Conservation (phyloP, 176 grass and related monocot genomes). For the Saccharum spontaneum region DNA sequence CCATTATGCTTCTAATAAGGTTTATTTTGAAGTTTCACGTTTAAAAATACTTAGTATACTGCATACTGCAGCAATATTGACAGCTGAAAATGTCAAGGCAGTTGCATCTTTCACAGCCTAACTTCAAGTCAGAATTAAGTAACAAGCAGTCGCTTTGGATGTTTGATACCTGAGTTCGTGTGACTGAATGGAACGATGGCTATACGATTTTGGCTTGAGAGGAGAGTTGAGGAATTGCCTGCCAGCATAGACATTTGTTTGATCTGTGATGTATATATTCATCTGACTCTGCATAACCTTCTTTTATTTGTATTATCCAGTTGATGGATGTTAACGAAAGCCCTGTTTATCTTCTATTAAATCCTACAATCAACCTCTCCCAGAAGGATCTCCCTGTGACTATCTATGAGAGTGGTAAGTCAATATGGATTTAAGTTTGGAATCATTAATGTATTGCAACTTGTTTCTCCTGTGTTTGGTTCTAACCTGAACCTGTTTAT, state of each 20-base stretch:
- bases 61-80: neutral
- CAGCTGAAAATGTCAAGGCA: neutral
- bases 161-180: neutral
- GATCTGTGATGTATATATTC: conserved; percentile 23
- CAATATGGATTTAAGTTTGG: conserved; percentile 6
- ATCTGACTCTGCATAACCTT: conserved; percentile 8
- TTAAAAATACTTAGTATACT: neutral
- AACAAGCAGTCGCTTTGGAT: neutral
- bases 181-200: neutral
- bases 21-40: neutral
- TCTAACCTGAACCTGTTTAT: neutral
- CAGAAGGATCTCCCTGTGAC: conserved; percentile 96
- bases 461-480: neutral
- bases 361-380: conserved; percentile 92
- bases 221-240: neutral
- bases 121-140: neutral
- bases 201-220: neutral
- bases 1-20: neutral
- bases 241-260: conserved; percentile 18
- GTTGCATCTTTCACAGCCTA: neutral
- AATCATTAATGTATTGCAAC: conserved; percentile 10
- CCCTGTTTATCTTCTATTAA: conserved; percentile 94
- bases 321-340: conserved; percentile 98
- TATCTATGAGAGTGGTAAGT: conserved; percentile 91
- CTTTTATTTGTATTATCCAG: conserved; percentile 47